phyloP scores from a whole-genome alignment of 2,329 filamentous ascomycete species.

The Pseudocercospora eumusae region DNA sequence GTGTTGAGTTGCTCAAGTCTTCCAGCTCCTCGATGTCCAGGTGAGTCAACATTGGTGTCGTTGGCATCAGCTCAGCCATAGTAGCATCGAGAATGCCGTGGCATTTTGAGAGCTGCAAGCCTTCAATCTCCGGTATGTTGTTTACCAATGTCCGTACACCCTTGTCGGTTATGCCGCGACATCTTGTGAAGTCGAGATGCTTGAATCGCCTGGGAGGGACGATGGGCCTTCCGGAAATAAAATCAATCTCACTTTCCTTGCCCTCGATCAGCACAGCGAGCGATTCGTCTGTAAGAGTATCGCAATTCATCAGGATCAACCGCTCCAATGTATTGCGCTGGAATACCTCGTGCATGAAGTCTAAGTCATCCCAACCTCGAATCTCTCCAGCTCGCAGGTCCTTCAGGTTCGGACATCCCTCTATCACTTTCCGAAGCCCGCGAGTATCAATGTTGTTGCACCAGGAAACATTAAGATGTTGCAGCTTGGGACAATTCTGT shows the following conservation, averaged over 20 bases:
- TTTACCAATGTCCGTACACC: conserved; percentile 72
- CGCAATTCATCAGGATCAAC: conserved; percentile 78
- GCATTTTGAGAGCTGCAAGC: conserved; percentile 79
- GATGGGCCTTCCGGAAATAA: conserved; percentile 72
- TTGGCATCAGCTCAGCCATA: conserved; percentile 70
- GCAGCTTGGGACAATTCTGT: conserved; percentile 75
- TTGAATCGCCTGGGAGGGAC: conserved; percentile 77
- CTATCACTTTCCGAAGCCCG: conserved; percentile 71
- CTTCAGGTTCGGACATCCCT: conserved; percentile 69
- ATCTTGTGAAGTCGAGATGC: conserved; percentile 83
- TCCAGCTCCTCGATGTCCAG: conserved; percentile 86
- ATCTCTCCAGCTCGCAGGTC: conserved; percentile 84
- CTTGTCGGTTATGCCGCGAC: conserved; percentile 68
- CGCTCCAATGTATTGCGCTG: conserved; percentile 77
- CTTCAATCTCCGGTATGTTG: conserved; percentile 76
- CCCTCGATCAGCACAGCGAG: conserved; percentile 76
- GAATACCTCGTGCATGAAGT: conserved; percentile 74
- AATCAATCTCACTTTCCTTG: conserved; percentile 72
- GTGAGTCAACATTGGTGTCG: conserved; percentile 75
- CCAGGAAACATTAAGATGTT: conserved; percentile 88
- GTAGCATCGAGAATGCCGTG: conserved; percentile 71
- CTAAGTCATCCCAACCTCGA: conserved; percentile 71
- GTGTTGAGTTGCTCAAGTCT: conserved; percentile 70
- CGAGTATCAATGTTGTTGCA: conserved; percentile 80
- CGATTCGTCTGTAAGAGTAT: conserved; percentile 73